These are phyloP conservation scores for Arthrobotrys sinensis DNA, from an alignment of 2,329 filamentous ascomycete species.

Conservation along the genomic window DNA sequence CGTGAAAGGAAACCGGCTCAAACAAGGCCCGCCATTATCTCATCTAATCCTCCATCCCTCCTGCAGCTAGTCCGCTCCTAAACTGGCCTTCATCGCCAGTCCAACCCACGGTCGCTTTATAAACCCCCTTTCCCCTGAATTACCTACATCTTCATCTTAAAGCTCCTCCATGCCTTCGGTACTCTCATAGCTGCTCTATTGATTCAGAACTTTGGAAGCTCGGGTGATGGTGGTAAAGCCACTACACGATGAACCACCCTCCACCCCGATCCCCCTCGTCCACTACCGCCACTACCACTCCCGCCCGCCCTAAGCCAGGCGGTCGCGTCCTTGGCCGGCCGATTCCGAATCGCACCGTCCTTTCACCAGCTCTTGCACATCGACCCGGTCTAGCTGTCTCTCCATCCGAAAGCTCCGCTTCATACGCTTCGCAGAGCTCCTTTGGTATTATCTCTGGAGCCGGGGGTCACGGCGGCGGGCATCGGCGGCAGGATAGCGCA, in stretches of 20 bases:
- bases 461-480: slow-evolving; percentile 35
- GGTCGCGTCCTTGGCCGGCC: slow-evolving; percentile 54
- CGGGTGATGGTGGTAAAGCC: slow-evolving; percentile 42
- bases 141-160: neutral
- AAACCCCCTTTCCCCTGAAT: slow-evolving; percentile 18
- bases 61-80: slow-evolving; percentile 16
- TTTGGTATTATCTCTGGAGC: slow-evolving; percentile 53
- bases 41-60: slow-evolving; percentile 16
- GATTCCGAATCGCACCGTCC: slow-evolving; percentile 36
- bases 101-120: slow-evolving; percentile 29
- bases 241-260: slow-evolving; percentile 51
- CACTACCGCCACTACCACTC: slow-evolving; percentile 31
- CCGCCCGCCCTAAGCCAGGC: slow-evolving; percentile 47
- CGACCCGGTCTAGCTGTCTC: slow-evolving; percentile 53
- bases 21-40: slow-evolving; percentile 15
- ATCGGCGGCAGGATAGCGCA: slow-evolving; percentile 46
- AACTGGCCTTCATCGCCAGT: slow-evolving; percentile 19
- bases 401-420: slow-evolving; percentile 56
- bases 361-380: slow-evolving; percentile 49
- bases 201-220: slow-evolving; percentile 12
- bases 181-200: neutral
- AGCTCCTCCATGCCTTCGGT: slow-evolving; percentile 8
- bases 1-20: slow-evolving; percentile 19
- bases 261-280: slow-evolving; percentile 43
- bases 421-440: slow-evolving; percentile 54